Base-by-base conservation (phyloP, 225 moss, liverwort and hornwort genomes). In the Sphagnum contortum region DNA sequence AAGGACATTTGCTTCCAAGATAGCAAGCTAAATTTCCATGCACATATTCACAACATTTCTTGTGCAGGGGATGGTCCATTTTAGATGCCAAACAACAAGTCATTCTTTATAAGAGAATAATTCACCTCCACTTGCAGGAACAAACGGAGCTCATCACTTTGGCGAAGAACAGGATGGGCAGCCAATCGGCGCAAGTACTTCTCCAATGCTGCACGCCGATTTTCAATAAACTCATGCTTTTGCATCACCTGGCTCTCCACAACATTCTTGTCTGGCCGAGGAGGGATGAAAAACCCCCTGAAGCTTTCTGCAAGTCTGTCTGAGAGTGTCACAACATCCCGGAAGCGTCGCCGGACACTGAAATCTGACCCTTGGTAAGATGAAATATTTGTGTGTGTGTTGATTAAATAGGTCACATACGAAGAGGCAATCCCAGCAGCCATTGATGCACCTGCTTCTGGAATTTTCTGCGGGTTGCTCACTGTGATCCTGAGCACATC, bases 181-280 rank as follows among this genome's bases (percentile, higher is more conserved):
- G 93, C 93, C 67, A 98, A 71, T 76, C 98, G 79, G 66, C 76
- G 80, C 61, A 98, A 72, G 70, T 98, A 98, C 57, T 91, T 93
- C 61, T 98, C 98, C 61, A 98, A 72, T 1, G 93, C 87, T 63
- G 63, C 63, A 72, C 89, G 87, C 55, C 98, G 80, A 79, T 98
- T 93, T 74, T 98, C 98, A 64, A 98, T 86, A 13, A 98, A 98
- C 57, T 98, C 98, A 67, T 66, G 69, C 74, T 93, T 93, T 55
- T 98, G 98, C 98, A 98, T 98, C 29, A 93, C 98, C 83, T 98
- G 98, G 65, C 98, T 93, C 73, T 93, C 98, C 59, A 93, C 93
- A 68, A 98, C 89, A 79, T 82, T 91, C 76, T 98, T 98, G 57
- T 98, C 98, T 8, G 98, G 98, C 45, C 98, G 98, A 53, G 98